phyloP scores from a whole-genome alignment of 176 grass and related monocot species.

The Secale cereale region DNA sequence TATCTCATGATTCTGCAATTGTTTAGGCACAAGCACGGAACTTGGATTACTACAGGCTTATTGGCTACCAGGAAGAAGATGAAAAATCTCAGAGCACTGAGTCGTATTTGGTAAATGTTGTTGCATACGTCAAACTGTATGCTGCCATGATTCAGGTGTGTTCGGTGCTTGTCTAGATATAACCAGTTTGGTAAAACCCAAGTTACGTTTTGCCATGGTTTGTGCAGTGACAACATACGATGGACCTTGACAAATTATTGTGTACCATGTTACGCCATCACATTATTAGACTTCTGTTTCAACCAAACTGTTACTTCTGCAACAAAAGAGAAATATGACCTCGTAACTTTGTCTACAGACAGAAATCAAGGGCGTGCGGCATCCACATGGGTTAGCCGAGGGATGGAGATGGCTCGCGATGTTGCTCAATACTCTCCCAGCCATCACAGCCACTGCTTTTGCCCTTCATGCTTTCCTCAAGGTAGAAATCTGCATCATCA shows the following conservation, averaged over 20 bases:
- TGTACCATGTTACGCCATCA: not conserved
- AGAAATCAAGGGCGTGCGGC: conserved; percentile 59
- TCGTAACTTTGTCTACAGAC: conserved; percentile 43
- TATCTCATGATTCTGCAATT: conserved; percentile 16
- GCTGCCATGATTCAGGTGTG: conserved; percentile 87
- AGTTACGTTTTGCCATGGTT: not conserved
- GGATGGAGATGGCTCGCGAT: conserved; percentile 86
- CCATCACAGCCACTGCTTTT: conserved; percentile 56
- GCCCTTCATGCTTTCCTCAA: conserved; percentile 87
- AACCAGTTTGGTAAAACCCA: not conserved
- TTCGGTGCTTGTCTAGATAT: not conserved
- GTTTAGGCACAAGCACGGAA: conserved; percentile 49
- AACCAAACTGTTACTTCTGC: conserved; percentile 2
- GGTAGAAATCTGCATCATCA: conserved; percentile 30
- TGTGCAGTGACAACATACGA: not conserved
- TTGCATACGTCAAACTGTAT: conserved; percentile 82
- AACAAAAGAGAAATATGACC: conserved; percentile 20
- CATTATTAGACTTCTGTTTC: too few relatives aligned
- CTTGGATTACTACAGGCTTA: conserved; percentile 60
- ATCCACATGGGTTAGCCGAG: conserved; percentile 81
- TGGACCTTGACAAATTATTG: not conserved
- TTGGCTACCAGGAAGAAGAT: conserved; percentile 73
- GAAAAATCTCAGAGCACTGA: conserved; percentile 72
- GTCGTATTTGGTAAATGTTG: conserved; percentile 52
- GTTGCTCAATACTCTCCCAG: conserved; percentile 80